Conservation (phyloP, 2,329 filamentous ascomycete genomes). For the Hypoxylon sp. region DNA sequence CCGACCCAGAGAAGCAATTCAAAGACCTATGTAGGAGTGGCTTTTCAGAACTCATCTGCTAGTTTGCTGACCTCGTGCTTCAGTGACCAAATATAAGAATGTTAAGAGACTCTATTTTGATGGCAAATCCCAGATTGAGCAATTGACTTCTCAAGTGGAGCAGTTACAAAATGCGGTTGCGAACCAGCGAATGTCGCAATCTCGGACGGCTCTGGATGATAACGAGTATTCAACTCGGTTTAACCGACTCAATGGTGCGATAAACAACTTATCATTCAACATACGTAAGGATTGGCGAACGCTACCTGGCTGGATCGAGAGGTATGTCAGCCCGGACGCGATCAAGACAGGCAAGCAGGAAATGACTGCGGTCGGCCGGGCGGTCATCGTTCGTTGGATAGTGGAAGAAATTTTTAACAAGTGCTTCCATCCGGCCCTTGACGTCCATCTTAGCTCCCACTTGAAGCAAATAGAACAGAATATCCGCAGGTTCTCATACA, state of each 20-base stretch:
- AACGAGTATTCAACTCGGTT: slow-evolving; percentile 93
- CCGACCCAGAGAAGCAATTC: slow-evolving; percentile 66
- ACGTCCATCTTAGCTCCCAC: slow-evolving; percentile 78
- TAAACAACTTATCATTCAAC: slow-evolving; percentile 94
- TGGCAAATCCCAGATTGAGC: slow-evolving; percentile 90
- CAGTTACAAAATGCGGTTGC: slow-evolving; percentile 97
- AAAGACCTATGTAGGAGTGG: slow-evolving; percentile 67
- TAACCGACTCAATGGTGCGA: slow-evolving; percentile 89
- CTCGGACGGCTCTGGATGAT: slow-evolving; percentile 93
- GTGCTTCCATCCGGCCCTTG: slow-evolving; percentile 91
- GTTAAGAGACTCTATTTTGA: slow-evolving; percentile 99
- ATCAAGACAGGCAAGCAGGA: slow-evolving; percentile 91
- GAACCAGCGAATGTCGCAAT: slow-evolving; percentile 94
- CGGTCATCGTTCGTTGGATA: slow-evolving; percentile 89
- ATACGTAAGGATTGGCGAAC: slow-evolving; percentile 94
- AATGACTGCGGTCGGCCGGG: slow-evolving; percentile 95
- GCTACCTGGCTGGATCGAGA: slow-evolving; percentile 83
- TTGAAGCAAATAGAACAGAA: slow-evolving; percentile 90
- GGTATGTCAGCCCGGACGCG: slow-evolving; percentile 86
- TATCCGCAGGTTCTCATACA: slow-evolving; percentile 81
- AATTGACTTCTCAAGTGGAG: slow-evolving; percentile 88
- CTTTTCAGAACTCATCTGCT: slow-evolving; percentile 8
- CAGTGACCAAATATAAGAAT: slow-evolving; percentile 96
- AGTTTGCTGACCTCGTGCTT: slow-evolving; percentile 51
- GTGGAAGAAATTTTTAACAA: slow-evolving; percentile 91